A percentile compares a stretch with the other conserved stretches of the same genome.
Evolutionary conservation across 176 grass and related monocot genomes (phyloP).

Genomic region (Otatea glauca): DNA sequence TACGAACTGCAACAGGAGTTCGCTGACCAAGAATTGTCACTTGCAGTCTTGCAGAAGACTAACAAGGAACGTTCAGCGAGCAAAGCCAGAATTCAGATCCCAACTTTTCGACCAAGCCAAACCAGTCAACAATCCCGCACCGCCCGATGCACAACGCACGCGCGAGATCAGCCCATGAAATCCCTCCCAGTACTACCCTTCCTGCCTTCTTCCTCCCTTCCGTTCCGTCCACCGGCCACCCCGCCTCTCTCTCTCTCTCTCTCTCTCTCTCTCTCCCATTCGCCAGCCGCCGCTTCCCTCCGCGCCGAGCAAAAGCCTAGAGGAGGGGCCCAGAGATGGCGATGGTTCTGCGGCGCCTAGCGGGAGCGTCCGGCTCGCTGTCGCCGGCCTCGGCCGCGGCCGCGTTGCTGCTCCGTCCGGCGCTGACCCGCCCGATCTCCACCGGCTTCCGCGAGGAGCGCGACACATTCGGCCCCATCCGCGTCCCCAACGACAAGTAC

Average conservation of each 20-base stretch:
- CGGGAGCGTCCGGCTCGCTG: constrained; percentile 36
- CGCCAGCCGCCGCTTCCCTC: background rate
- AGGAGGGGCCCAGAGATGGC: constrained; percentile 51
- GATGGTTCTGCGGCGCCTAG: constrained; percentile 70
- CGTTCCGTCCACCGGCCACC: background rate
- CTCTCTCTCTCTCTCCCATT: too few species aligned
- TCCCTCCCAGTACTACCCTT: background rate
- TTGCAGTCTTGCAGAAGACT: too few species aligned
- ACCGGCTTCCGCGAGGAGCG: constrained; percentile 82
- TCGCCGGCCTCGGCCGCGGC: constrained; percentile 20
- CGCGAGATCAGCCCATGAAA: constrained; percentile 33
- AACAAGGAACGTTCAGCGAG: background rate
- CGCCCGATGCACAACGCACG: constrained; percentile 41
- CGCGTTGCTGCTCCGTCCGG: constrained; percentile 53
- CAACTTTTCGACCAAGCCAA: constrained; percentile 47
- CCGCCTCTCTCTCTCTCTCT: background rate
- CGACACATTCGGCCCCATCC: constrained; percentile 91
- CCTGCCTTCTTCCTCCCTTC: background rate
- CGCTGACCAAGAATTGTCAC: too few species aligned
- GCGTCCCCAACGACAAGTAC: constrained; percentile 82
- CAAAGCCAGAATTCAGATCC: background rate
- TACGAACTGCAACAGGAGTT: too few species aligned
- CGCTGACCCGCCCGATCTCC: constrained; percentile 67
- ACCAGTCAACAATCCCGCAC: background rate
- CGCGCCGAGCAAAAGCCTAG: constrained; percentile 7